A percentile compares a stretch with the other conserved stretches of the same genome.
Conservation (phyloP, 2,329 filamentous ascomycete species). For the Xylaria sp. region DNA sequence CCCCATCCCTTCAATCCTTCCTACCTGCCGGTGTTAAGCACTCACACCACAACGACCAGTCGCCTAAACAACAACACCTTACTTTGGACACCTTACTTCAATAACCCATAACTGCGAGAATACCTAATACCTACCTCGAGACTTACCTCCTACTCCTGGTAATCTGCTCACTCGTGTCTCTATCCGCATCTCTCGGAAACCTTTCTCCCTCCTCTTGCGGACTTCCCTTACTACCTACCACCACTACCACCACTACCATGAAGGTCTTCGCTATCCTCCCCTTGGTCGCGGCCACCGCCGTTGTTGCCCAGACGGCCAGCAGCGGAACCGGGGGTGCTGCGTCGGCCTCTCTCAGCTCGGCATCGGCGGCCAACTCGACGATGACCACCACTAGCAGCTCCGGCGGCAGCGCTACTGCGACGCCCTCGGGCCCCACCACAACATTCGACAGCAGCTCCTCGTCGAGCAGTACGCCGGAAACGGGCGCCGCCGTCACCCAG, state of each 20-base stretch:
- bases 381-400: slow-evolving; percentile 8
- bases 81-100: background rate
- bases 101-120: background rate
- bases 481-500: slow-evolving; percentile 15
- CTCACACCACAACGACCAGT: background rate
- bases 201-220: background rate
- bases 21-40: background rate
- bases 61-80: background rate
- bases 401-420: slow-evolving; percentile 21
- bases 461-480: slow-evolving; percentile 14
- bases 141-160: background rate
- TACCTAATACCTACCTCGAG: background rate
- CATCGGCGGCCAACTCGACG: slow-evolving; percentile 21
- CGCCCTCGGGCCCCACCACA: slow-evolving; percentile 26
- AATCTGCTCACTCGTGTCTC: background rate
- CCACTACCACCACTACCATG: slow-evolving; percentile 18
- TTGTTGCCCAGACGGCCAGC: slow-evolving; percentile 22
- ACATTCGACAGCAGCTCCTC: slow-evolving; percentile 21
- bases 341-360: slow-evolving; percentile 23
- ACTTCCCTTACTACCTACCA: background rate
- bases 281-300: slow-evolving; percentile 20
- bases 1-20: background rate
- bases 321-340: slow-evolving; percentile 3
- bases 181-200: background rate
- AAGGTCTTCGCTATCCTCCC: slow-evolving; percentile 20